Evolutionary conservation across 306 rosid genomes (phyloP), one percentile per base, ranked within the genome.

Genomic region (Leucaena leucocephala): DNA sequence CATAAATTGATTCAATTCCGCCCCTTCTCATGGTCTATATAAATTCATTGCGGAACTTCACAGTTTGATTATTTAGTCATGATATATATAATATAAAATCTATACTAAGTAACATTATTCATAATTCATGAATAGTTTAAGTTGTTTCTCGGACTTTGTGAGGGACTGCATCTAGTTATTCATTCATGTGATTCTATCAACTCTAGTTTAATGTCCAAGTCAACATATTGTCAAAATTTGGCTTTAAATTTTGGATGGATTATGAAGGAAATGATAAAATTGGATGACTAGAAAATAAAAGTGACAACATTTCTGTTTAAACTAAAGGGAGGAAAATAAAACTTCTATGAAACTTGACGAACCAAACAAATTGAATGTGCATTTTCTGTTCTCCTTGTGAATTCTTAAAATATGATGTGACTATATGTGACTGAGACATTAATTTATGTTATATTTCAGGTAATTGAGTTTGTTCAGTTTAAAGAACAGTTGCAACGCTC

Each of bases 381-480:
- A 44, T 44, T 42, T 27, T 52, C 21, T 55, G 78, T 54, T 62
- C n/a, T n/a, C n/a, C 59, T 42, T 68, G 81, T 69, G 55, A 76
- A 71, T 62, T 61, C 39, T 68, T 35, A 75, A 68, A 78, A 15
- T n/a, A 55, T 58, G 5, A 19, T 48, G 63, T 44, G 68, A 79
- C 55, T 58, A 66, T 58, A 66, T 79, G 38, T 52, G 64, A 73
- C 76, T 52, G 67, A 75, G 19, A 11, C 74, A 67, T 69, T 48
- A 52, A 68, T 13, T 46, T 57, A 59, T 6, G 8, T 81, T 73
- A 27, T 64, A 15, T 84, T 84, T 52, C 97, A 96, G 99, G 97
- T 93, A 66, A 89, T 96, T 78, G 99, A 96, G 79, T 96, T 96
- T 83, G 97, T 96, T 79, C 98, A 91, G 90, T 96, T 96, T 69